A percentile compares a stretch with the other conserved stretches of the same genome.
These are phyloP conservation scores for Leishmania arabica DNA, from an alignment of 208 protist species.

Conservation along the genomic window DNA sequence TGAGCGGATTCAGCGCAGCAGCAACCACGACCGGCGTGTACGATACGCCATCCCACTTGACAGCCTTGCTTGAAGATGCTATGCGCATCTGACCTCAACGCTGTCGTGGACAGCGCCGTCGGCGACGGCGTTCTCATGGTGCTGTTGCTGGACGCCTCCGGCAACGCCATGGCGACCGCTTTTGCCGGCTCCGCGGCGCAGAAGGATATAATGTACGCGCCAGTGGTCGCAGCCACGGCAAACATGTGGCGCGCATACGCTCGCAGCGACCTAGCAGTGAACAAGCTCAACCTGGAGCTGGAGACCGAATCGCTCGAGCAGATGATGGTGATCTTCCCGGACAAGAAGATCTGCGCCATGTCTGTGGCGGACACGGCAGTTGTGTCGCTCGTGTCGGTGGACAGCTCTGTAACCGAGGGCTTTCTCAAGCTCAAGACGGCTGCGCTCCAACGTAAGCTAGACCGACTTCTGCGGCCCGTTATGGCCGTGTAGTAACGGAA, in stretches of 20 bases:
- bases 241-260: slow-evolving; percentile 86
- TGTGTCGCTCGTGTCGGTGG: slow-evolving; percentile 47
- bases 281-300: slow-evolving; percentile 56
- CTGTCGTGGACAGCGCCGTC: slow-evolving; percentile 41
- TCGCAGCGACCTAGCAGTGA: slow-evolving; percentile 55
- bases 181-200: slow-evolving; percentile 24
- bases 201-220: slow-evolving; percentile 41
- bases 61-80: slow-evolving; percentile 46
- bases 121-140: slow-evolving; percentile 61
- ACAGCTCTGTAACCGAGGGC: slow-evolving; percentile 56
- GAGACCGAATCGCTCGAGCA: slow-evolving; percentile 78
- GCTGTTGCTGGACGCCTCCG: slow-evolving; percentile 59
- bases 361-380: slow-evolving; percentile 63
- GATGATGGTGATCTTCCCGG: slow-evolving; percentile 62
- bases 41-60: not conserved
- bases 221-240: slow-evolving; percentile 57
- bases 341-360: slow-evolving; percentile 79
- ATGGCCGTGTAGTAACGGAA: slow-evolving; percentile 26
- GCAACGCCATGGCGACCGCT: slow-evolving; percentile 59
- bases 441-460: slow-evolving; percentile 63
- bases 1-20: not conserved
- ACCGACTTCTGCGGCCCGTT: slow-evolving; percentile 58
- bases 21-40: not conserved
- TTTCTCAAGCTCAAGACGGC: slow-evolving; percentile 83
- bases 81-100: slow-evolving; percentile 65